Base-by-base conservation (phyloP, 345 rosid genomes). In the Cardamine resedifolia region DNA sequence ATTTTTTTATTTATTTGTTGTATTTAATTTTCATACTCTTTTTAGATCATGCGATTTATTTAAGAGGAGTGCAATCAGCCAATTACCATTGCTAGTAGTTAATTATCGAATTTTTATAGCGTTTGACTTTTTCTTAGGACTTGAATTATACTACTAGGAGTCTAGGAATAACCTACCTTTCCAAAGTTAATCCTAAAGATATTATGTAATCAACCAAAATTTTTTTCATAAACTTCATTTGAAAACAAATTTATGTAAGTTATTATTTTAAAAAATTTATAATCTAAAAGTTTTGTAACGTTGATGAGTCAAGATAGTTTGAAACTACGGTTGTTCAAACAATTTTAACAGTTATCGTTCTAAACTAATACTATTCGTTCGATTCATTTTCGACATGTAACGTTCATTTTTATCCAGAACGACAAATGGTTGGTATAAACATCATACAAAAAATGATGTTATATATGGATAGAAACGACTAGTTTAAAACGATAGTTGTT, bases 111-210 rank as follows among this genome's bases (percentile, higher is more conserved):
- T 49, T 33, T 11, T 7, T 24, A 26, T 49, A 36, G 20, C 14
- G 59, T 49, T 59, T 70, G 41, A 59, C 50, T 48, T 71, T 36
- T 70, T 11, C 14, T 15, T 18, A 41, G 7, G 64, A 30, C 16
- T 44, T 15, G 63, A 56, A 41, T 36, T 34, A 18, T 67, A 26
- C 7, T 11, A 53, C 18, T 36, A 18, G 4, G 20, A n/a, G 3
- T n/a, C 6, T 21, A 12, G 6, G 2, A 57, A 31, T 31, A 24
- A 24, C 19, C 9, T 48, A 33, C 14, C 1, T 48, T 34, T 59
- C 36, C 61, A 27, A 19, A 38, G 23, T 39, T 28, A 28, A 19
- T 48, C 20, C 39, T 10, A 30, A 14, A 8, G 0, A n/a, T n/a
- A 7, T 7, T 10, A 24, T 34, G n/a, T n/a, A n/a, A n/a, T n/a